Evolutionary conservation across 129 eudicot genomes (phyloP).

Genomic region (Chrysanthemum seticuspe): DNA sequence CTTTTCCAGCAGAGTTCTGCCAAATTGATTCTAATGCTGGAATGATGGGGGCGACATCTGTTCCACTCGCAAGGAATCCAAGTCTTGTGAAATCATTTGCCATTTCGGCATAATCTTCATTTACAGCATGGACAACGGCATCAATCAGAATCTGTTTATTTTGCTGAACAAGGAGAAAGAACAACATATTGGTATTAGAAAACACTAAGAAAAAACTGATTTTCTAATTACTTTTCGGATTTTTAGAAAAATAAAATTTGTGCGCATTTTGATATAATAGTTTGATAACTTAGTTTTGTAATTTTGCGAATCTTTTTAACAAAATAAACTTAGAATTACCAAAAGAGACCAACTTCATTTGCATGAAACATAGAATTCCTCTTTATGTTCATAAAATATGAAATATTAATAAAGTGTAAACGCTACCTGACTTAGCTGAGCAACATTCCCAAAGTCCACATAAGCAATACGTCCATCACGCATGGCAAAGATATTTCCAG

Average conservation of each 20-base stretch:
- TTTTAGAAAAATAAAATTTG: too few relatives aligned
- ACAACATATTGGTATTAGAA: slow-evolving; percentile 6
- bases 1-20: slow-evolving; percentile 95
- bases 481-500: slow-evolving; percentile 99
- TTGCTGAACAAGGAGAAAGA: slow-evolving; percentile 52
- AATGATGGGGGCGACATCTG: slow-evolving; percentile 88
- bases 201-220: not conserved
- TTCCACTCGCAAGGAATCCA: slow-evolving; percentile 95
- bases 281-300: too few relatives aligned
- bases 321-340: not conserved
- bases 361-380: not conserved
- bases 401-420: too few relatives aligned
- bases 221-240: too few relatives aligned
- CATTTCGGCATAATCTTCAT: slow-evolving; percentile 96
- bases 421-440: slow-evolving; percentile 91
- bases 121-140: slow-evolving; percentile 99
- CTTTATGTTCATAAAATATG: not conserved
- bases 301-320: too few relatives aligned
- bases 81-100: slow-evolving; percentile 98
- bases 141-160: slow-evolving; percentile 94
- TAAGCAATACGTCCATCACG: slow-evolving; percentile 99
- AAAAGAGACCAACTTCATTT: too few relatives aligned
- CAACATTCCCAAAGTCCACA: slow-evolving; percentile 98
- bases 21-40: slow-evolving; percentile 97
- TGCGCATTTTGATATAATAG: too few relatives aligned